Base-by-base conservation (phyloP, 1,284 basidiomycete genomes). In the Malassezia sp. region DNA sequence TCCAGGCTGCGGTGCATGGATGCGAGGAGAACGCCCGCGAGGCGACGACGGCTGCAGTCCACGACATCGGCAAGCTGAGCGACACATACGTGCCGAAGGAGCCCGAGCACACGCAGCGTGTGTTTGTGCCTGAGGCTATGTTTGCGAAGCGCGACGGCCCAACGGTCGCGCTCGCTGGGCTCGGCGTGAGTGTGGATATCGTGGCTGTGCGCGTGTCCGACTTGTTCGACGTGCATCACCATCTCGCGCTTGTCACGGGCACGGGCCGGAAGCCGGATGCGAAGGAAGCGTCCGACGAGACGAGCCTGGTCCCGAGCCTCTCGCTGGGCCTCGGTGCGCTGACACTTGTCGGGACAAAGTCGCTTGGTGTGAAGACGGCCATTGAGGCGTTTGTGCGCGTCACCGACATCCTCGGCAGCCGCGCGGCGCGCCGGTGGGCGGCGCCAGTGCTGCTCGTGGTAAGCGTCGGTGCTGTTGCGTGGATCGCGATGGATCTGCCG, bases 71-170 rank as follows among this genome's bases (percentile, higher is more conserved):
- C 38, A 74, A 77, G 23, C 73, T 93, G 6, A 88, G 81, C 22
- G 82, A 90, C 54, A 75, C 76, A 49, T 80, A 86, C 71, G 78
- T 96, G 9, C 88, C 90, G 0, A 76, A 46, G 10, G 44, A 59
- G 23, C 52, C 45, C 2, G 54, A 62, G 41, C 51, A 54, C 35
- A 52, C 56, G 4, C 45, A 60, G 40, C 77, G 88, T 8, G 80
- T 90, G 10, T 97, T 99, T 75, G 81, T 88, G 74, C 85, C 91
- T 10, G 83, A 90, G 64, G 89, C 85, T 15, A 97, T 99, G 93
- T 99, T 97, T 74, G 30, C 66, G 75, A 35, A 77, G 75, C 53
- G 80, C 75, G 61, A 74, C 75, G 42, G 71, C 4, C 73, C 21
- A 67, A 71, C 38, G 74, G n/a, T n/a, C n/a, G 74, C 63, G 71